phyloP scores from a whole-genome alignment of 352 stramenopile genomes.

The Globisporangium perplexum region DNA sequence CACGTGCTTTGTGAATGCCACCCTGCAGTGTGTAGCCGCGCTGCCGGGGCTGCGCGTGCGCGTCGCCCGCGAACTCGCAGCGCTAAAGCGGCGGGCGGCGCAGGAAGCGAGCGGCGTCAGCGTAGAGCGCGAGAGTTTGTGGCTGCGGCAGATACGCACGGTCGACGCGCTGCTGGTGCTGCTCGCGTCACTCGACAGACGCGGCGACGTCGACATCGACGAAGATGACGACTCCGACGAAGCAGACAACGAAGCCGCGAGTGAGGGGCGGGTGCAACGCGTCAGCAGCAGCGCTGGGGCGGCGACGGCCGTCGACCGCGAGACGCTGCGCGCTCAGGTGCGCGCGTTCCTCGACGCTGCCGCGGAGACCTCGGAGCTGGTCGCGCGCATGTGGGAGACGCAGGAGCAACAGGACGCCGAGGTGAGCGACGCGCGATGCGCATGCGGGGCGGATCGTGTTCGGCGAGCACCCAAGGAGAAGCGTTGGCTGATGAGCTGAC shows the following conservation, averaged over 20 bases:
- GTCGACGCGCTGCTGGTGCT: conserved; percentile 11
- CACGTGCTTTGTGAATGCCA: conserved; percentile 73
- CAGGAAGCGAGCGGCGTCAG: not conserved
- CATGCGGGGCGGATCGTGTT: no score
- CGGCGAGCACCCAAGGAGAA: no score
- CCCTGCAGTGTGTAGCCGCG: conserved; percentile 53
- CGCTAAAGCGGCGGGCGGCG: not conserved
- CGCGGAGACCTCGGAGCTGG: conserved; percentile 46
- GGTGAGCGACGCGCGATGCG: conserved; percentile 4
- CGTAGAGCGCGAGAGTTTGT: not conserved
- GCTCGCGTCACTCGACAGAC: conserved; percentile 7
- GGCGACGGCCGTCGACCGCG: not conserved
- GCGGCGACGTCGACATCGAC: not conserved
- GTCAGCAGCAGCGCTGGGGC: not conserved
- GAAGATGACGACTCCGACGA: not conserved
- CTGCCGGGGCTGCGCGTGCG: conserved; percentile 31
- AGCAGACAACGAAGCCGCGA: not conserved
- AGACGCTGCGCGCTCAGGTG: conserved; percentile 12
- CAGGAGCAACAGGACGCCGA: conserved; percentile 84
- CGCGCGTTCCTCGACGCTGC: conserved; percentile 23
- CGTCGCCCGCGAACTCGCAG: conserved; percentile 21
- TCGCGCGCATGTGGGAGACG: conserved; percentile 21
- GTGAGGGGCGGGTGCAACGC: not conserved
- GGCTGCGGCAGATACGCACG: conserved; percentile 5
- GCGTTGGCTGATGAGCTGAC: not conserved